Percentiles rank a stretch among this genome's conserved stretches.
Conservation (phyloP, 805 yeast species). For the Myxozyma nipponensis region DNA sequence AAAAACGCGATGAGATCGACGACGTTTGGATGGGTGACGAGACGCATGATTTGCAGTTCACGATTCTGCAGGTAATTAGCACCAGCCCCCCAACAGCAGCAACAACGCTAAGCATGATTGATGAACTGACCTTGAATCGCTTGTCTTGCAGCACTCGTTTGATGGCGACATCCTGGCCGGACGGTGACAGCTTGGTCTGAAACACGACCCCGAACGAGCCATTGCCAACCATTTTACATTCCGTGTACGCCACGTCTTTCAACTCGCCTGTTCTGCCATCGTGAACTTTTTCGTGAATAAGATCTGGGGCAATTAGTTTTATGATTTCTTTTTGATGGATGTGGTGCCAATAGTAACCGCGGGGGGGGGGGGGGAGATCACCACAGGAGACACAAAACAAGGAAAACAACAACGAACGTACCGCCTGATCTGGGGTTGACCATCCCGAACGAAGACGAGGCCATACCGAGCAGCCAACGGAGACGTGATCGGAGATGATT, state of each 20-base stretch:
- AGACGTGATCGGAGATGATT: no score
- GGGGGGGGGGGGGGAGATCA: neutral
- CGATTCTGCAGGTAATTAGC: constrained; percentile 56
- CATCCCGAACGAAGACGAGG: no score
- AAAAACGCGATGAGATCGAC: constrained; percentile 85
- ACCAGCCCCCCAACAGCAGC: no score
- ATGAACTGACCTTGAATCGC: constrained; percentile 63
- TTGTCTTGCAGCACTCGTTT: constrained; percentile 95
- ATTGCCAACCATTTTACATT: constrained; percentile 90
- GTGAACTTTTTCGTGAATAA: constrained; percentile 52
- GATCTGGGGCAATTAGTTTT: constrained; percentile 5
- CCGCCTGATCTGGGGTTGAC: constrained; percentile 8
- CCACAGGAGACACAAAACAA: neutral
- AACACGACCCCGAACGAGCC: constrained; percentile 99
- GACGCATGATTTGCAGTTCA: constrained; percentile 92
- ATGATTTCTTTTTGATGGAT: constrained; percentile 2
- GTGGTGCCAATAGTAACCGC: neutral
- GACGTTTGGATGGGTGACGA: constrained; percentile 78
- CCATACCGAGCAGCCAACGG: no score
- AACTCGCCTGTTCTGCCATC: constrained; percentile 67
- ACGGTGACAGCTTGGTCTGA: constrained; percentile 71
- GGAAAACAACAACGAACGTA: neutral
- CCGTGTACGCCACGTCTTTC: constrained; percentile 66
- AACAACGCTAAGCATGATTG: neutral
- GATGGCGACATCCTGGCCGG: constrained; percentile 81